Percentiles rank a stretch among this genome's conserved stretches.
These are phyloP conservation scores for Fusarium begoniae DNA, from an alignment of 2,329 filamentous ascomycete species.

Conservation along the genomic window DNA sequence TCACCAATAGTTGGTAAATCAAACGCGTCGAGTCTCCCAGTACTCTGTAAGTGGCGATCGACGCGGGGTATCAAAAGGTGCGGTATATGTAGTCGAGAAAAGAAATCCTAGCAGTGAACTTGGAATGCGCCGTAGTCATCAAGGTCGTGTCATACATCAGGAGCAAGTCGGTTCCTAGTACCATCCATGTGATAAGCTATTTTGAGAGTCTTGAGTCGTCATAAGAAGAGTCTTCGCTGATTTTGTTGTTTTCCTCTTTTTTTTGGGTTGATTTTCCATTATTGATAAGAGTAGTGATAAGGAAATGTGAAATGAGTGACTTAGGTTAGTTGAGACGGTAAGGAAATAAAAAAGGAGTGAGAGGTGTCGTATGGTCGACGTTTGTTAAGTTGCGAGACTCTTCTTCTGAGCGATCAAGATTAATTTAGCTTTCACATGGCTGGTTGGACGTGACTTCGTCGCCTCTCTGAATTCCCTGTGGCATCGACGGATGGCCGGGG, in stretches of 20 bases:
- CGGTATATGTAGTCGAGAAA: slow-evolving; percentile 45
- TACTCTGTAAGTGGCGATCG: slow-evolving; percentile 37
- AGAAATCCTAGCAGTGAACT: slow-evolving; percentile 38
- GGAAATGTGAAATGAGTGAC: slow-evolving; percentile 48
- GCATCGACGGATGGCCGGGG: slow-evolving; percentile 63
- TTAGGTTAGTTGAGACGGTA: slow-evolving; percentile 40
- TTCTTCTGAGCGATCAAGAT: slow-evolving; percentile 32
- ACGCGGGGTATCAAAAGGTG: slow-evolving; percentile 45
- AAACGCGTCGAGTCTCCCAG: slow-evolving; percentile 30
- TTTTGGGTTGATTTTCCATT: slow-evolving; percentile 23
- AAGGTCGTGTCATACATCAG: slow-evolving; percentile 42
- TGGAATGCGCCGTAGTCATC: slow-evolving; percentile 38
- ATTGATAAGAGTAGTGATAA: slow-evolving; percentile 30
- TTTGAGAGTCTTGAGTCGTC: slow-evolving; percentile 1
- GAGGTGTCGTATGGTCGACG: slow-evolving; percentile 17
- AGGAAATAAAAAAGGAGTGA: slow-evolving; percentile 42
- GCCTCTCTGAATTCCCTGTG: slow-evolving; percentile 50
- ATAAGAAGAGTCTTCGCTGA: slow-evolving; percentile 36
- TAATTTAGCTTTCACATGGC: slow-evolving; percentile 29
- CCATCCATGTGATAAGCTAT: not conserved
- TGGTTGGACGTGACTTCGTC: slow-evolving; percentile 34
- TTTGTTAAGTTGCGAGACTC: slow-evolving; percentile 28
- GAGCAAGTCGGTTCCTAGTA: slow-evolving; percentile 6
- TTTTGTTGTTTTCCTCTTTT: slow-evolving; percentile 35
- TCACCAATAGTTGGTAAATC: slow-evolving; percentile 35